Conservation (phyloP, 2,329 filamentous ascomycete species). For the Diaporthe citrichinensis region DNA sequence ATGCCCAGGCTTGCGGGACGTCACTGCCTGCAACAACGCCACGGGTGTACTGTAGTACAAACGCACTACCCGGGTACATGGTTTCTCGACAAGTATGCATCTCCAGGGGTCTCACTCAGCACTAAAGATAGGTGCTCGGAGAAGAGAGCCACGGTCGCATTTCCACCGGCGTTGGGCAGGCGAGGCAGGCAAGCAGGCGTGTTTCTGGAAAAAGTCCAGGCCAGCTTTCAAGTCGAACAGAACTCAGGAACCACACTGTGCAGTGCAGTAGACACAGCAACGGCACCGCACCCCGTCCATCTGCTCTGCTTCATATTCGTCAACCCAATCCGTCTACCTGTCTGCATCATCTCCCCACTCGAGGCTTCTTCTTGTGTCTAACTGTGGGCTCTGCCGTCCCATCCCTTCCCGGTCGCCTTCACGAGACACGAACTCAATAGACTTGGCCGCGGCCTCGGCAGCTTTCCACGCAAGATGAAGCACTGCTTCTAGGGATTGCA, state of each 20-base stretch:
- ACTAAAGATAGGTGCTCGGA: constrained; percentile 30
- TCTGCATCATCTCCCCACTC: constrained; percentile 21
- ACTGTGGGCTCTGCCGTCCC: constrained; percentile 6
- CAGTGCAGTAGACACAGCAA: constrained; percentile 10
- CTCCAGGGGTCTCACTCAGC: constrained; percentile 25
- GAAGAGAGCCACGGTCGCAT: constrained; percentile 21
- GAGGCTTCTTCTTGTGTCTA: background rate
- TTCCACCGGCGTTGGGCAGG: background rate
- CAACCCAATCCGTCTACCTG: constrained; percentile 11
- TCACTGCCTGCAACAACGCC: constrained; percentile 28
- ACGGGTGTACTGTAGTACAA: constrained; percentile 9
- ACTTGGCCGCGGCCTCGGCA: constrained; percentile 38
- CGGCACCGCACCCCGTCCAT: constrained; percentile 1
- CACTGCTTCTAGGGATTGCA: constrained; percentile 38
- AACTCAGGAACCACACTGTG: constrained; percentile 6
- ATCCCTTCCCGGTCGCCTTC: constrained; percentile 30
- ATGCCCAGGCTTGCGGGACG: background rate
- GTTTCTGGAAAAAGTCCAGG: constrained; percentile 37
- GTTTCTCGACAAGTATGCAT: constrained; percentile 18
- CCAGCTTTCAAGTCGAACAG: constrained; percentile 33
- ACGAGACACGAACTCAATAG: constrained; percentile 31
- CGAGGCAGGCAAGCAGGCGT: constrained; percentile 8
- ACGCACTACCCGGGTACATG: constrained; percentile 27
- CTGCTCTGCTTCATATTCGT: background rate
- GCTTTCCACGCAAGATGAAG: constrained; percentile 40